Base-by-base conservation (phyloP, 2,329 filamentous ascomycete species). In the Thelonectria blattea region DNA sequence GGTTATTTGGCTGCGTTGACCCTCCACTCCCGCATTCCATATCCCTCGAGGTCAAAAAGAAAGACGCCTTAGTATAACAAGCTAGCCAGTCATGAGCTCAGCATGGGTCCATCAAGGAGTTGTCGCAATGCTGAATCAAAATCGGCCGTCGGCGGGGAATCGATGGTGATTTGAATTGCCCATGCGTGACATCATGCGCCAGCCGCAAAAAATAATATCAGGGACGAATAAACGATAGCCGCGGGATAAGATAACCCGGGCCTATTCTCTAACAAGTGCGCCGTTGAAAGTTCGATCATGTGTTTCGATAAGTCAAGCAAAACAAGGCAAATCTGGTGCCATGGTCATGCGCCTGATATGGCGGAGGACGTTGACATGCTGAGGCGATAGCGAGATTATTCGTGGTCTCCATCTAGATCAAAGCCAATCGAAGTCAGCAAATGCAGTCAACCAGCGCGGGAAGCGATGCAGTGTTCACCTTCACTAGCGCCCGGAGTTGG, bases 401-500 rank as follows among this genome's bases (percentile, higher is more conserved):
- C 75, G 67, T 67, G 67, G 63, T 78, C 75, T 65, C 76, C 76
- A 66, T 78, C 76, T 78, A 68, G 64, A 54, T 60, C 37, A 67
- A 49, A 63, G 67, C 61, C 63, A 64, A 24, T 24, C 22, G 22
- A 24, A 65, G 72, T 75, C 71, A 75, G 73, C 71, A 67, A 51
- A 68, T 64, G 57, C 43, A 52, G 66, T 74, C 72, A 67, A 61
- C 74, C 68, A 59, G 68, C 70, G 60, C 61, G 68, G 62, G 71
- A 69, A 64, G 72, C 73, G 69, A 77, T 72, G 69, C 77, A 75
- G 75, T 82, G 83, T 81, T 86, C 82, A 86, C 84, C 84, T 85
- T 87, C 85, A 79, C 84, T 86, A 75, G 81, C 83, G 67, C 83
- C 83, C 51, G 85, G 85, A 52, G 84, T 87, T 56, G 84, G 84